Evolutionary conservation across 441 rosid species (phyloP).

Genomic region (Biscutella laevigata): DNA sequence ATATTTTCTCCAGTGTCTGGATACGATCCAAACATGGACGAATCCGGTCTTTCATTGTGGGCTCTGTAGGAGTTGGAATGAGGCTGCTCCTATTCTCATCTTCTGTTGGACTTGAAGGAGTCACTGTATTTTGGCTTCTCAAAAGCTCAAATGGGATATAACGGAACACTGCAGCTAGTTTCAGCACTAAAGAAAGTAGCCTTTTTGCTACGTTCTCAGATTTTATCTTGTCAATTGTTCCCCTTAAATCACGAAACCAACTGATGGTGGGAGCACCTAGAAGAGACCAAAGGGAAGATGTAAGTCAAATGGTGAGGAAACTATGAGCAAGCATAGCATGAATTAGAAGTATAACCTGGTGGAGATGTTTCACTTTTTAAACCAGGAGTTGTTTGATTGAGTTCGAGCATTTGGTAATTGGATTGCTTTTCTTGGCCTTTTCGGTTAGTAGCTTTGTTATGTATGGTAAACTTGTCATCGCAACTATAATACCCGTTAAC

Average conservation of each 20-base stretch:
- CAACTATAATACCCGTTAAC: slow-evolving; percentile 65
- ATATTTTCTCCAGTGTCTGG: slow-evolving; percentile 52
- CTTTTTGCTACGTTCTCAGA: slow-evolving; percentile 27
- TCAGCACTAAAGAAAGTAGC: slow-evolving; percentile 41
- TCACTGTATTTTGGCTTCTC: slow-evolving; percentile 48
- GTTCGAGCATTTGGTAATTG: slow-evolving; percentile 24
- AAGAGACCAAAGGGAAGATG: slow-evolving; percentile 5
- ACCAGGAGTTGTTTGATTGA: neutral
- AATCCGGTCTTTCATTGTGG: slow-evolving; percentile 35
- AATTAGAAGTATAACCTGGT: slow-evolving; percentile 10
- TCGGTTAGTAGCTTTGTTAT: slow-evolving; percentile 31
- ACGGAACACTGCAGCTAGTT: slow-evolving; percentile 41
- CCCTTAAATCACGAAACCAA: slow-evolving; percentile 44
- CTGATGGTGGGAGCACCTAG: slow-evolving; percentile 36
- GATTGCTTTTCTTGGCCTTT: slow-evolving; percentile 28
- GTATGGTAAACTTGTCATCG: slow-evolving; percentile 39
- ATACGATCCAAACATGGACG: slow-evolving; percentile 70
- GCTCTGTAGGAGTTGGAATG: slow-evolving; percentile 28
- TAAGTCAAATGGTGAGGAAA: neutral
- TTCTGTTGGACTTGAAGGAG: slow-evolving; percentile 45
- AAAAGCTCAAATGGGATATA: slow-evolving; percentile 32
- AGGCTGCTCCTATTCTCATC: slow-evolving; percentile 22
- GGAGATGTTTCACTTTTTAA: slow-evolving; percentile 19
- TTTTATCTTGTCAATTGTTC: slow-evolving; percentile 36
- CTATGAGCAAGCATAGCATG: neutral